phyloP scores from a whole-genome alignment of 2,329 filamentous ascomycete species.

The Paraconiothyrium brasiliense region DNA sequence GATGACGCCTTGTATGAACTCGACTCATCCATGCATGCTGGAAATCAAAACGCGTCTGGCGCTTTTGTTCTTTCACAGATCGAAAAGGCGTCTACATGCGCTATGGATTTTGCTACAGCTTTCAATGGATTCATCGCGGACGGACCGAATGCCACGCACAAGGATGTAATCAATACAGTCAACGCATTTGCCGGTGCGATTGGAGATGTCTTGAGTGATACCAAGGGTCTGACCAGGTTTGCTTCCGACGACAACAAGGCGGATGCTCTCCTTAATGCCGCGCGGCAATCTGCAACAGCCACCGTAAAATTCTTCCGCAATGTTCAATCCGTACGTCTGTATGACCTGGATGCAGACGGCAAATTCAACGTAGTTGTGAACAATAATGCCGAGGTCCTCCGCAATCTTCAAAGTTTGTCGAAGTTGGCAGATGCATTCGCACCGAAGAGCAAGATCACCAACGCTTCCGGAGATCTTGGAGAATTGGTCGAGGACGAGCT shows the following conservation, averaged over 20 bases:
- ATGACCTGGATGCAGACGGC: constrained; percentile 87
- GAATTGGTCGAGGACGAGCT: constrained; percentile 93
- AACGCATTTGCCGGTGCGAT: constrained; percentile 90
- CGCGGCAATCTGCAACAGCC: constrained; percentile 83
- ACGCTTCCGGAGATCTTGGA: constrained; percentile 83
- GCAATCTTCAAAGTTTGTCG: constrained; percentile 91
- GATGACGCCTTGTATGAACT: constrained; percentile 97
- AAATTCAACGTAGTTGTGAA: constrained; percentile 98
- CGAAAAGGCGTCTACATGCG: constrained; percentile 92
- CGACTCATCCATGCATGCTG: constrained; percentile 97
- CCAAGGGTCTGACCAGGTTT: constrained; percentile 91
- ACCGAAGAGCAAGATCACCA: constrained; percentile 84
- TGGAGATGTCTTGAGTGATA: constrained; percentile 93
- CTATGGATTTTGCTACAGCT: constrained; percentile 95
- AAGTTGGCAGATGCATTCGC: constrained; percentile 93
- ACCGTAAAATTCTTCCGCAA: constrained; percentile 95
- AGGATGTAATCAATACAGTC: constrained; percentile 91
- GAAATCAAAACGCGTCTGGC: constrained; percentile 96
- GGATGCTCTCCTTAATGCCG: constrained; percentile 83
- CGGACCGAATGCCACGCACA: constrained; percentile 87
- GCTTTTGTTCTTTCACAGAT: constrained; percentile 96
- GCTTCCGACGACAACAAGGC: constrained; percentile 95
- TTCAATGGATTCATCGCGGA: constrained; percentile 99
- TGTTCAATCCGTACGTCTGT: constrained; percentile 91
- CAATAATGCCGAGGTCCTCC: constrained; percentile 95